Evolutionary conservation across 345 rosid genomes (phyloP), one percentile per base, ranked within the genome.

Genomic region (Salix koriyanagi): DNA sequence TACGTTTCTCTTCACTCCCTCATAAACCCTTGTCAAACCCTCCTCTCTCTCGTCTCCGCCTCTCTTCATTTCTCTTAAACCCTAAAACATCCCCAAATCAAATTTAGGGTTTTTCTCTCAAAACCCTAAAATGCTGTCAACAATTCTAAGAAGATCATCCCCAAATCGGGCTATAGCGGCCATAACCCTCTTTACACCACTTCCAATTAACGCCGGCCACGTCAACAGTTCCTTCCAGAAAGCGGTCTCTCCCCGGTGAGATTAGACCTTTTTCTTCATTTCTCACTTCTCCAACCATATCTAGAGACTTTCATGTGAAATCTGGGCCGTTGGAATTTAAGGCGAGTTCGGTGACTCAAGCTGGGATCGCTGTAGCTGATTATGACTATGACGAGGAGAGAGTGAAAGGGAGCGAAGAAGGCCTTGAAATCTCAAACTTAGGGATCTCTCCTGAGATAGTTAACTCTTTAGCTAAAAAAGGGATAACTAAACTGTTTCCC

Each of bases 371-470:
- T 0, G 91, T 87, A 4, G 89, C 83, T 1, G 88, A 86, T 65
- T 89, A 80, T 42, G 77, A 74, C 5, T 67, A 54, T 12, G 91
- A 87, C 4, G 94, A 86, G 2, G 88, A 85, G 37, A 83, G 75
- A 74, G 74, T 74, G 39, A n/a, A 62, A 11, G 48, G 41, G 44
- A 69, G 73, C 13, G 89, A 88, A 16, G 98, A 91, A 16, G 96
- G 96, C 66, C 91, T 91, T 44, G 94, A 87, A 66, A 86, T 91
- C 46, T 69, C 91, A 50, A 88, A 83, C 62, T 89, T 95, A 7
- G 91, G 91, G 4, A 91, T 96, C 80, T 84, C 92, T 68, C 77
- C 77, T n/a, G 97, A 91, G 86, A 91, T 96, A 42, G 90, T 96
- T 5, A 65, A 89, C 60, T 88, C 98, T 73, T 80, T 96, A 88